These are phyloP conservation scores for Terfezia claveryi DNA, from an alignment of 495 filamentous ascomycete genomes.

Conservation along the genomic window DNA sequence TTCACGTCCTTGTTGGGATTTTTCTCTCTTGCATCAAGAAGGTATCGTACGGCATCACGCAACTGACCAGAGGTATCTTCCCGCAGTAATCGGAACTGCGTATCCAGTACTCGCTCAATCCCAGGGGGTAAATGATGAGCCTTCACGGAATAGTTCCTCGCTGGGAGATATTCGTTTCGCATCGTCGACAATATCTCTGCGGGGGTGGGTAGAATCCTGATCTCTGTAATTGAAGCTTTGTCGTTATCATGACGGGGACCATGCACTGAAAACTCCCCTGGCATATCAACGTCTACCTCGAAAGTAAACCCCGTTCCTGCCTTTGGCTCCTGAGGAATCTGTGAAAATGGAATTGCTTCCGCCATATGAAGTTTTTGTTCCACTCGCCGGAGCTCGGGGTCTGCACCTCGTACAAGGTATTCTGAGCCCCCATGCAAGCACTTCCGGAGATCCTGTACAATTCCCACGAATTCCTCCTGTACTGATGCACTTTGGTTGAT, in stretches of 20 bases:
- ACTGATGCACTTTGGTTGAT: constrained; percentile 14
- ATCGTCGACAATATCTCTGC: constrained; percentile 32
- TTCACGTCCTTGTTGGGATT: constrained; percentile 5
- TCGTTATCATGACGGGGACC: constrained; percentile 49
- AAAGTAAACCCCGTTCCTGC: constrained; percentile 12
- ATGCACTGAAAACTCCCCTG: constrained; percentile 29
- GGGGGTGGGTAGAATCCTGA: constrained; percentile 40
- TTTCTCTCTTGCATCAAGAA: constrained; percentile 18
- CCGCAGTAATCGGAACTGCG: constrained; percentile 45
- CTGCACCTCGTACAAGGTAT: constrained; percentile 10
- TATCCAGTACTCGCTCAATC: constrained; percentile 38
- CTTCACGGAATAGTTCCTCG: constrained; percentile 25
- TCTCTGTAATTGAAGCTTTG: constrained; percentile 32
- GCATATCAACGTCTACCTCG: constrained; percentile 25
- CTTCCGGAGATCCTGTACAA: constrained; percentile 1
- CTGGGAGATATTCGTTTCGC: constrained; percentile 38
- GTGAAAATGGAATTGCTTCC: constrained; percentile 16
- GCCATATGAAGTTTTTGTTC: constrained; percentile 24
- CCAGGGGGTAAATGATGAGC: constrained; percentile 31
- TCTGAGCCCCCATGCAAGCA: constrained; percentile 4
- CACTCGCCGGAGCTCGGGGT: constrained; percentile 17
- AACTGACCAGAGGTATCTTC: constrained; percentile 45
- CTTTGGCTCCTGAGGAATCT: constrained; percentile 2
- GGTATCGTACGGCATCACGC: constrained; percentile 30
- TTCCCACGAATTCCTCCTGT: constrained; percentile 7